Conservation (phyloP, 441 rosid species). For the Pelargonium cotyledonis region DNA sequence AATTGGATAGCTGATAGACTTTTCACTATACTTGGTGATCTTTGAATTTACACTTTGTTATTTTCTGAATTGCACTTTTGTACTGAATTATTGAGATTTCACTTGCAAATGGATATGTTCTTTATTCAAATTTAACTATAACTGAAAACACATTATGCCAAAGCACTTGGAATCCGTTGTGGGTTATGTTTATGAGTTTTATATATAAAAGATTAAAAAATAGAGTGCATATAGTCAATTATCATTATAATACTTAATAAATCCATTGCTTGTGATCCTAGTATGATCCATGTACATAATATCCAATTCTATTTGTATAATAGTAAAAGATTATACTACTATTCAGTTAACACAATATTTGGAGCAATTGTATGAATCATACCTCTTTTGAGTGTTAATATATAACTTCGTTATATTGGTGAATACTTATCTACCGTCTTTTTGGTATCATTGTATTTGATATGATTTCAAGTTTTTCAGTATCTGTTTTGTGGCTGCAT, state of each 20-base stretch:
- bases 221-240: too few relatives aligned
- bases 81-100: not conserved
- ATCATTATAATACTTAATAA: too few relatives aligned
- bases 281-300: not conserved
- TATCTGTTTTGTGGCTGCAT: too few relatives aligned
- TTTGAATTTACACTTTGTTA: not conserved
- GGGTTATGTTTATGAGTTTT: not conserved
- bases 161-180: not conserved
- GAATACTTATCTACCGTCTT: not conserved
- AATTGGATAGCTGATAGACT: not conserved
- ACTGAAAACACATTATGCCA: not conserved
- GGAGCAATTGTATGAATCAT: too few relatives aligned
- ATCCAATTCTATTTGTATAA: too few relatives aligned
- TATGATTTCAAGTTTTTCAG: too few relatives aligned
- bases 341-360: not conserved
- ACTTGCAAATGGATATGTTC: not conserved
- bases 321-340: not conserved
- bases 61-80: not conserved
- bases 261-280: not conserved
- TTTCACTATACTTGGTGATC: not conserved
- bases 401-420: not conserved
- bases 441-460: too few relatives aligned
- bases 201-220: too few relatives aligned
- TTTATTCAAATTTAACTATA: not conserved
- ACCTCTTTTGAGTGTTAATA: not conserved